A percentile compares a stretch with the other conserved stretches of the same genome.
Conservation (phyloP, 345 rosid genomes). For the Cardamine occulta region DNA sequence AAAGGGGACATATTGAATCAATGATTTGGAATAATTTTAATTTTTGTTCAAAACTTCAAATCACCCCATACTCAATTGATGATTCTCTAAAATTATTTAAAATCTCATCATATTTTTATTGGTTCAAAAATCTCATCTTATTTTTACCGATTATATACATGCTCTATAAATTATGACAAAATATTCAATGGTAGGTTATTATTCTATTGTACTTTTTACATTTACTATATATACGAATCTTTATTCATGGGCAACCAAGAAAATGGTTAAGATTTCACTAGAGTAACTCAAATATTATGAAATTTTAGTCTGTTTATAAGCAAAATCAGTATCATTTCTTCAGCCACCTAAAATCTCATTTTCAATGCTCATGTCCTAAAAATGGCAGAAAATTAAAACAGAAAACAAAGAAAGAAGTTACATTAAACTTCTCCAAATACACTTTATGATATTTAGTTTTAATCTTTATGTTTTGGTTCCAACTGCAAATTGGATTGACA, state of each 20-base stretch:
- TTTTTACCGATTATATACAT: background rate
- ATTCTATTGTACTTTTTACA: background rate
- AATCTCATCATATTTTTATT: background rate
- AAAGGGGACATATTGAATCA: background rate
- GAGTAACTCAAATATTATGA: background rate
- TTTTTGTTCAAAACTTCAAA: background rate
- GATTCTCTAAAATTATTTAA: too few species aligned
- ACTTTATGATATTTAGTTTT: slow-evolving; percentile 7
- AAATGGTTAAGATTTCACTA: background rate
- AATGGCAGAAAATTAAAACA: slow-evolving; percentile 32
- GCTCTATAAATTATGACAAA: background rate
- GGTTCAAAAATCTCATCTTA: too few species aligned
- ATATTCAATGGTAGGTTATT: background rate
- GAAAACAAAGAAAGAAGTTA: slow-evolving; percentile 35
- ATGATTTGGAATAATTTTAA: background rate
- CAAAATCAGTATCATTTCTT: background rate
- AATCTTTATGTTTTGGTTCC: slow-evolving; percentile 31
- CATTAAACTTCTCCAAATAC: slow-evolving; percentile 37
- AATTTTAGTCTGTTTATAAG: background rate
- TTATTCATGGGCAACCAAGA: background rate
- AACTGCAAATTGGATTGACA: slow-evolving; percentile 55
- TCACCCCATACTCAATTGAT: background rate
- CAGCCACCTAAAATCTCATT: slow-evolving; percentile 7
- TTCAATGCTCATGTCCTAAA: slow-evolving; percentile 17
- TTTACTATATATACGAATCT: background rate